These are phyloP conservation scores for Leishmania tropica DNA, from an alignment of 208 protist genomes.

Conservation along the genomic window DNA sequence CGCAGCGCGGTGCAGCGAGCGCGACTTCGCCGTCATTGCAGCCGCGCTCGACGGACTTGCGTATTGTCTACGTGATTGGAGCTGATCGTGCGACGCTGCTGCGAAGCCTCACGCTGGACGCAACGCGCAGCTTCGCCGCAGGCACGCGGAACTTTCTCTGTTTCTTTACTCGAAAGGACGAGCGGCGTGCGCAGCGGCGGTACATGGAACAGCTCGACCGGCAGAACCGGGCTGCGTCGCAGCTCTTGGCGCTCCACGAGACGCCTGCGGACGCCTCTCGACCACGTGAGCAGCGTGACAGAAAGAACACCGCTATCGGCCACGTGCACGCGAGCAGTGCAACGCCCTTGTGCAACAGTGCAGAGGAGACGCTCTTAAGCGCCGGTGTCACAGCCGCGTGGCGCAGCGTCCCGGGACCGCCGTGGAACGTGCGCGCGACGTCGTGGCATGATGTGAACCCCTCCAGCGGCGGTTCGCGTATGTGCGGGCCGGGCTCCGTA, in stretches of 20 bases:
- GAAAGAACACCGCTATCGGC: background rate
- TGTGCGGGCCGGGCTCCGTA: background rate
- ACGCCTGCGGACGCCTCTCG: background rate
- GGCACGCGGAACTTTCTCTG: conserved; percentile 45
- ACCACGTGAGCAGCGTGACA: background rate
- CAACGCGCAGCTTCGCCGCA: conserved; percentile 50
- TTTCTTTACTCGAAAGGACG: conserved; percentile 52
- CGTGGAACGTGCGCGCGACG: background rate
- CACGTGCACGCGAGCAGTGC: background rate
- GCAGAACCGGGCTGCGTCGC: conserved; percentile 15
- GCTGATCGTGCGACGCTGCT: conserved; percentile 58
- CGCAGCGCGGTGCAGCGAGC: background rate
- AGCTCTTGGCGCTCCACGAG: background rate
- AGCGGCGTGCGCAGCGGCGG: conserved; percentile 31
- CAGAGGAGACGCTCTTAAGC: background rate
- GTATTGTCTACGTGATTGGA: conserved; percentile 55
- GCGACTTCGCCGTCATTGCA: background rate
- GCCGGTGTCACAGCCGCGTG: background rate
- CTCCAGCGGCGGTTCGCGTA: background rate
- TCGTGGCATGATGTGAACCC: conserved; percentile 2
- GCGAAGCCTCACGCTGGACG: conserved; percentile 48
- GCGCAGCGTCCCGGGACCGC: background rate
- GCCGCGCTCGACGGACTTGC: conserved; percentile 30
- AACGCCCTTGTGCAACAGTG: background rate
- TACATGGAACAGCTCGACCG: conserved; percentile 35